Percentiles rank a stretch among this genome's conserved stretches.
Evolutionary conservation across 345 rosid species (phyloP).

Genomic region (Eutrema japonicum): DNA sequence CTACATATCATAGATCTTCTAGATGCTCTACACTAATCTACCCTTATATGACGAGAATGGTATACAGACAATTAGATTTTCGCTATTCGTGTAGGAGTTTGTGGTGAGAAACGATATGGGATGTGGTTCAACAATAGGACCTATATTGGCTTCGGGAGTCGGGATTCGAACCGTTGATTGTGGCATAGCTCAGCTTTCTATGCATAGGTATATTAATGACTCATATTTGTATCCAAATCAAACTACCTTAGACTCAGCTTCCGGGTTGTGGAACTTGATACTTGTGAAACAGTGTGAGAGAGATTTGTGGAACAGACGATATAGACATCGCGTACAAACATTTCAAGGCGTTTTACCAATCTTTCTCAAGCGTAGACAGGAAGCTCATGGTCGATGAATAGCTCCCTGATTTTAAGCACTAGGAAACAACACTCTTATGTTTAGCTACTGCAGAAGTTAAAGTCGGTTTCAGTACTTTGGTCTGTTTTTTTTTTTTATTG

Average conservation of each 20-base stretch:
- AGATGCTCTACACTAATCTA: constrained; percentile 2
- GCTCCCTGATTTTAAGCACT: background rate
- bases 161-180: constrained; percentile 94
- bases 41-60: background rate
- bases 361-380: constrained; percentile 71
- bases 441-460: constrained; percentile 5
- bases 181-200: constrained; percentile 94
- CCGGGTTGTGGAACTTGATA: constrained; percentile 4
- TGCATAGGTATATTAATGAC: constrained; percentile 75
- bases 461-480: background rate
- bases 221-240: background rate
- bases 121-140: constrained; percentile 97
- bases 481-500: background rate
- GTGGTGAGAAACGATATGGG: constrained; percentile 98
- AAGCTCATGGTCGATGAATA: constrained; percentile 64
- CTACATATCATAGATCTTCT: constrained; percentile 1
- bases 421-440: too few species aligned
- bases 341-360: constrained; percentile 83
- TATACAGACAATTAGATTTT: background rate
- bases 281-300: constrained; percentile 68
- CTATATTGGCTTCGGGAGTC: constrained; percentile 90
- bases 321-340: constrained; percentile 82
- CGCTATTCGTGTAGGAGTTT: constrained; percentile 64
- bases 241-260: constrained; percentile 10
- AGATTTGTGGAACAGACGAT: constrained; percentile 84